Evolutionary conservation across 1,284 basidiomycete species (phyloP).

Genomic region (Boletus smithii): DNA sequence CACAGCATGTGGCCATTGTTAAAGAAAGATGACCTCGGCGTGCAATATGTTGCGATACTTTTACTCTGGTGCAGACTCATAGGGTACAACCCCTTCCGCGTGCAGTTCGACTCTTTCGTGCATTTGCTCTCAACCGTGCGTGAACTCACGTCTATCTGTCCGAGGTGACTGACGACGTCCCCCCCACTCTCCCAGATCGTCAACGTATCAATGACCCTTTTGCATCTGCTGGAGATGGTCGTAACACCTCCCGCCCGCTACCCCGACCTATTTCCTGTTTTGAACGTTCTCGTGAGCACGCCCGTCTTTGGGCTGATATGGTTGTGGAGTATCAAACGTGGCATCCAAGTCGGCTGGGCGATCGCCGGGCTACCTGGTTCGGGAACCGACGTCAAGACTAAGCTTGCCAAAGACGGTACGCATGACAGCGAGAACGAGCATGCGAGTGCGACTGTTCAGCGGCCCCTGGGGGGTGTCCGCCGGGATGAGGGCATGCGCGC

Average conservation of each 20-base stretch:
- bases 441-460: neutral
- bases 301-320: constrained; percentile 73
- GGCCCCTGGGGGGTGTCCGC: constrained; percentile 1
- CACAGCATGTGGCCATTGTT: constrained; percentile 88
- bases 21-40: constrained; percentile 71
- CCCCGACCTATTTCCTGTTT: constrained; percentile 82
- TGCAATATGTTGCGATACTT: constrained; percentile 68
- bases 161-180: neutral
- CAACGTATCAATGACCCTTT: constrained; percentile 51
- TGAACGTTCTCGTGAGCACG: constrained; percentile 82
- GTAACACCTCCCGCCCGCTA: constrained; percentile 66
- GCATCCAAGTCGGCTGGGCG: constrained; percentile 67
- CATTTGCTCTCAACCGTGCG: constrained; percentile 60
- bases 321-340: constrained; percentile 75
- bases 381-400: neutral
- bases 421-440: constrained; percentile 7
- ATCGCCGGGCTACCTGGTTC: constrained; percentile 38
- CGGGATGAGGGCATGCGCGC: constrained; percentile 25
- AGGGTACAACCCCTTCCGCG: constrained; percentile 65
- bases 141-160: neutral
- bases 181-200: constrained; percentile 42
- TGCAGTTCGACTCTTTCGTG: constrained; percentile 44
- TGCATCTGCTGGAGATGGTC: constrained; percentile 67
- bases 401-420: neutral
- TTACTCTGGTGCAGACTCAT: constrained; percentile 81